Conservation (phyloP, 1,139 yeast species). For the Hyphopichia wangnamkhiaoensis region DNA sequence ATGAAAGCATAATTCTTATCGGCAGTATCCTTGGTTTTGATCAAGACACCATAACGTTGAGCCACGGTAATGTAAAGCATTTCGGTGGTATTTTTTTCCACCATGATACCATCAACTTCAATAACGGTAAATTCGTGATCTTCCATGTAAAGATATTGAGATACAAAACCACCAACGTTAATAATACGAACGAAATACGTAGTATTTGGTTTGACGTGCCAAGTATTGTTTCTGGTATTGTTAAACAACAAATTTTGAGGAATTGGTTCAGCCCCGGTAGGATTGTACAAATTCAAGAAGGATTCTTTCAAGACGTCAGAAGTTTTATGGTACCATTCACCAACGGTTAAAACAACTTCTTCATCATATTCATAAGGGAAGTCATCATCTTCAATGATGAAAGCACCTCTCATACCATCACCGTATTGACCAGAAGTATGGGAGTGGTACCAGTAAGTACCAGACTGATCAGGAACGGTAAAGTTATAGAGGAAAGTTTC, state of each 20-base stretch:
- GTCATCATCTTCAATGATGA: slow-evolving; percentile 57
- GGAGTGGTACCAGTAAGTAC: slow-evolving; percentile 84
- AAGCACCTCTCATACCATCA: slow-evolving; percentile 76
- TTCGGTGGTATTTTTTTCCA: slow-evolving; percentile 57
- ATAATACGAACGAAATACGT: slow-evolving; percentile 64
- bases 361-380: slow-evolving; percentile 63
- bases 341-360: slow-evolving; percentile 54
- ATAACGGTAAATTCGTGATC: slow-evolving; percentile 68
- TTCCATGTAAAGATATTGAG: slow-evolving; percentile 68
- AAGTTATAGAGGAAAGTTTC: slow-evolving; percentile 65
- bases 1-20: slow-evolving; percentile 59
- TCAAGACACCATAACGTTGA: slow-evolving; percentile 66
- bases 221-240: slow-evolving; percentile 59
- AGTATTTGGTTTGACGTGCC: slow-evolving; percentile 59
- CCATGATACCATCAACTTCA: slow-evolving; percentile 73
- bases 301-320: slow-evolving; percentile 43
- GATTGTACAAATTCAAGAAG: slow-evolving; percentile 65
- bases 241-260: slow-evolving; percentile 68
- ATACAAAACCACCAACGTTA: slow-evolving; percentile 70
- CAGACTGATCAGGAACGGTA: slow-evolving; percentile 63
- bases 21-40: slow-evolving; percentile 51
- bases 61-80: slow-evolving; percentile 67
- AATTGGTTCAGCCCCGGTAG: slow-evolving; percentile 82
- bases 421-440: slow-evolving; percentile 76
- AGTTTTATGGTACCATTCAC: slow-evolving; percentile 64